Base-by-base conservation (phyloP, 2,329 filamentous ascomycete species). In the Verticillium nubilum region DNA sequence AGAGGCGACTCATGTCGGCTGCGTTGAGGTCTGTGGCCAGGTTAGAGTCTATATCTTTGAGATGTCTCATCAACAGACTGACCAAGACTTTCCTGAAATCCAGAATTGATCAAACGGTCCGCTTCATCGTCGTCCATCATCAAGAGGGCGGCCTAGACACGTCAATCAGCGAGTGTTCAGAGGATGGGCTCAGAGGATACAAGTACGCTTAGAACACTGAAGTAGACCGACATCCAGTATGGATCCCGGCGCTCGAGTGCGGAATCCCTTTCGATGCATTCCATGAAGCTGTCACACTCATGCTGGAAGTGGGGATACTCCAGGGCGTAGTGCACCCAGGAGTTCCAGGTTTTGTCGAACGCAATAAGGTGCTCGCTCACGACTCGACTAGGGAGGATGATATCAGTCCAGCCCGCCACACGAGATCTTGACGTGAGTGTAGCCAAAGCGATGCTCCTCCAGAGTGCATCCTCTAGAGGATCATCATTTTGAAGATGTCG, bases 241-340 rank as follows among this genome's bases (percentile, higher is more conserved):
- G 60, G 52, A 52, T 61, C 52, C 13, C 7, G 33, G 4, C 15
- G 19, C 6, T 52, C 47, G 4, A 60, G 23, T 13, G 33, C 3
- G 12, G 13, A 17, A 17, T 5, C 15, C 5, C 13, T 37, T 3
- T n/a, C 23, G 25, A 53, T 10, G 13, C 17, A 7, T 17, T 58
- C 5, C 57, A 59, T 55, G 55, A 65, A 64, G 1, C 19, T 13
- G 10, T 28, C 17, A 26, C 59, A 60, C 26, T 65, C 62, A 1
- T 54, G 6, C 5, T 62, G 28, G 47, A 66, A 66, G n/a, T 5
- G 19, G 3, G 64, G 64, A 52, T 66, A 62, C 25, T 63, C 58
- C 4, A 65, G 54, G 26, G 64, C 64, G 52, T 57, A 66, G 57
- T 66, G 64, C 15, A 64, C 60, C 64, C 62, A 65, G 17, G 62